Evolutionary conservation across 75 land plant genomes (phyloP).

Genomic region (Ceratopteris richardii): DNA sequence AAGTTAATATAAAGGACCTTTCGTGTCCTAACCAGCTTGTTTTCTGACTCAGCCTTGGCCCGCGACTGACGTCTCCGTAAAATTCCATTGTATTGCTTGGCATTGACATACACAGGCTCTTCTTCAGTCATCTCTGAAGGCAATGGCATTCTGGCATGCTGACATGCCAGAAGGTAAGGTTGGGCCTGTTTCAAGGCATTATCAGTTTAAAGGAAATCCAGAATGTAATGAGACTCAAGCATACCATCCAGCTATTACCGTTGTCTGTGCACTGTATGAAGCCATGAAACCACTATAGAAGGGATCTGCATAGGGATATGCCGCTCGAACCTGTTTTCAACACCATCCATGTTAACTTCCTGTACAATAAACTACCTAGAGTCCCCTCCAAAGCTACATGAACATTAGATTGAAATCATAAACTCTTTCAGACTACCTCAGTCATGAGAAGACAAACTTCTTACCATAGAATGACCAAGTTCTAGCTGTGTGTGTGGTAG

Average conservation of each 20-base stretch:
- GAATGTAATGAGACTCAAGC: too few species aligned
- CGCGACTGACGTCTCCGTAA: conserved; percentile 55
- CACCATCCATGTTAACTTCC: too few species aligned
- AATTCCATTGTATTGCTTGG: conserved; percentile 68
- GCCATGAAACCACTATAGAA: conserved; percentile 40
- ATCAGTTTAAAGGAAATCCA: too few species aligned
- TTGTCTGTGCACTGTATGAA: conserved; percentile 49
- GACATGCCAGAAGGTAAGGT: conserved; percentile 26
- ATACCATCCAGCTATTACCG: conserved; percentile 17
- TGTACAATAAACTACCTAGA: too few species aligned
- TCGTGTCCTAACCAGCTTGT: conserved; percentile 41
- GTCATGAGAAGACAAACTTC: too few species aligned
- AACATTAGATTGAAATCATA: too few species aligned
- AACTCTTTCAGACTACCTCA: too few species aligned
- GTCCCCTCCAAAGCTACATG: too few species aligned
- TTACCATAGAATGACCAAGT: conserved; percentile 47
- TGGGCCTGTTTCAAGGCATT: conserved; percentile 22
- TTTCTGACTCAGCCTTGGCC: conserved; percentile 52
- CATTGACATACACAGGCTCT: conserved; percentile 70
- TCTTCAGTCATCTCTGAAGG: conserved; percentile 54
- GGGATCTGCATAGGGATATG: conserved; percentile 56
- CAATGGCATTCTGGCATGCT: conserved; percentile 39
- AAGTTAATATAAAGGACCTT: conserved; percentile 32
- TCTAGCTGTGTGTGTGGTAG: conserved; percentile 43
- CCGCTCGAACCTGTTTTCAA: conserved; percentile 33